These are phyloP conservation scores for Rhodotorula glutinis DNA, from an alignment of 1,284 basidiomycete genomes.

Conservation along the genomic window DNA sequence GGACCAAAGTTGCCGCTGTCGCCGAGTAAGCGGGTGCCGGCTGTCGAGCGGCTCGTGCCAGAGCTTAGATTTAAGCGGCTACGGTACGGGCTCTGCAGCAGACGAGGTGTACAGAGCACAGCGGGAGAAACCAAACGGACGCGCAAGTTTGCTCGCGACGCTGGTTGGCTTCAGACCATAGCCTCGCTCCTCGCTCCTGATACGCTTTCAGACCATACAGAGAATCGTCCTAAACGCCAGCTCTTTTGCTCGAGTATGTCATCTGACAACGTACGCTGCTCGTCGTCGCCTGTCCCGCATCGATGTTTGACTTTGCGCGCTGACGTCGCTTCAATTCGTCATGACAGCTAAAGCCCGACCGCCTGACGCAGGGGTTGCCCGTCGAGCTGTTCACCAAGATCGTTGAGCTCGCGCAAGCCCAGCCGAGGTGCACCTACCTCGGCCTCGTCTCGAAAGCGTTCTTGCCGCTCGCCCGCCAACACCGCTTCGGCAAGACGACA, in stretches of 20 bases:
- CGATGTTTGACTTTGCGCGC: not conserved
- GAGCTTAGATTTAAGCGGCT: too few relatives aligned
- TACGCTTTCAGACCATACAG: not conserved
- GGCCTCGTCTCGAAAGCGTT: not conserved
- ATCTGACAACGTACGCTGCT: not conserved
- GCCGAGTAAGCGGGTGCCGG: too few relatives aligned
- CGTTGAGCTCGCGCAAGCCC: not conserved
- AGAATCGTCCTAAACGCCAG: not conserved
- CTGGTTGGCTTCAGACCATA: not conserved
- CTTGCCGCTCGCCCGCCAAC: not conserved
- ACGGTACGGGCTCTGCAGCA: too few relatives aligned
- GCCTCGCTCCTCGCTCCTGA: too few relatives aligned
- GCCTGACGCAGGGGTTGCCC: not conserved
- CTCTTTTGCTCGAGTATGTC: not conserved
- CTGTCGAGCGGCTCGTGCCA: too few relatives aligned
- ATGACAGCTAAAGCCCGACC: not conserved
- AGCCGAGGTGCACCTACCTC: not conserved
- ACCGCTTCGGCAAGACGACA: not conserved
- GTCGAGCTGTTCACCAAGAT: not conserved
- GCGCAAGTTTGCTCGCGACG: too few relatives aligned
- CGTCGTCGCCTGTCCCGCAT: not conserved
- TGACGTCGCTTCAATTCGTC: not conserved
- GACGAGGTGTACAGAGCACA: too few relatives aligned
- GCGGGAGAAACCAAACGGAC: too few relatives aligned
- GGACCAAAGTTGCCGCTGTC: too few relatives aligned